These are phyloP conservation scores for Cystobasidium tubakii DNA, from an alignment of 768 basidiomycete species.

Conservation along the genomic window DNA sequence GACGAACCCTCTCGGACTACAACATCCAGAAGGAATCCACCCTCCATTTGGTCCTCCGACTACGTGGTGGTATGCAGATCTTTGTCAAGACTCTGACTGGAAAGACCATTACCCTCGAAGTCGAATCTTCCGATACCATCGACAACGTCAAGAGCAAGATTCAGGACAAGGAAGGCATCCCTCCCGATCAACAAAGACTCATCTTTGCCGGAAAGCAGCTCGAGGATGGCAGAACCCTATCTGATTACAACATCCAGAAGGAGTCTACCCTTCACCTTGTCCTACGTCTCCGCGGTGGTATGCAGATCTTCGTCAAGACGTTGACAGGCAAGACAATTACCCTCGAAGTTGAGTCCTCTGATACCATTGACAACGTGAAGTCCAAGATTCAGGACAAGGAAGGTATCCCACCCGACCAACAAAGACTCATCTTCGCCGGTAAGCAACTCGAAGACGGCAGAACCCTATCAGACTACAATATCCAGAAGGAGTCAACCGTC, in stretches of 20 bases:
- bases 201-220: conserved; percentile 57
- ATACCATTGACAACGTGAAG: conserved; percentile 91
- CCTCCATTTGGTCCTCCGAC: conserved; percentile 90
- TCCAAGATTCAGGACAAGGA: conserved; percentile 94
- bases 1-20: conserved; percentile 56
- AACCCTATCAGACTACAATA: conserved; percentile 90
- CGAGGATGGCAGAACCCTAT: conserved; percentile 52
- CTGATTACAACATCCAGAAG: conserved; percentile 59
- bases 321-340: conserved; percentile 63
- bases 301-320: conserved; percentile 58
- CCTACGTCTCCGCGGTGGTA: conserved; percentile 95
- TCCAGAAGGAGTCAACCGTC: conserved; percentile 68
- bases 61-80: conserved; percentile 92
- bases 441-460: conserved; percentile 99
- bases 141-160: conserved; percentile 92
- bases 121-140: conserved; percentile 86
- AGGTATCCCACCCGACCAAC: conserved; percentile 86
- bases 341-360: conserved; percentile 80
- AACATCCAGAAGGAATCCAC: conserved; percentile 58
- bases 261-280: conserved; percentile 79
- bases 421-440: conserved; percentile 96
- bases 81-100: conserved; percentile 38
- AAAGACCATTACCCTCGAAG: conserved; percentile 84
- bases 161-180: conserved; percentile 85
- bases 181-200: conserved; percentile 48